phyloP scores from a whole-genome alignment of 2,329 filamentous ascomycete species.

The Sporothrix inflata region DNA sequence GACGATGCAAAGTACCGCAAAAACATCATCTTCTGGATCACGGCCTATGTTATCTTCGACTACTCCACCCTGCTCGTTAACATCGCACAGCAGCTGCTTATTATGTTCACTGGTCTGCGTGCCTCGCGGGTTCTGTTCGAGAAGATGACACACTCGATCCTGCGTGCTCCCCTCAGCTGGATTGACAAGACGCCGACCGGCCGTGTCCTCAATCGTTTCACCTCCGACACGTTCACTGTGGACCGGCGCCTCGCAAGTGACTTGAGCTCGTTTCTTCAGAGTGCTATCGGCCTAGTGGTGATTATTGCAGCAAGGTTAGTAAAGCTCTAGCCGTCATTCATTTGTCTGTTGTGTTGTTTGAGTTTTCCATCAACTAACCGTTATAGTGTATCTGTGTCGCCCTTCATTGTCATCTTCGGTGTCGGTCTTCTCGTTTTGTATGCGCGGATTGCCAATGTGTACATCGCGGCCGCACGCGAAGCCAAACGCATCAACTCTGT shows the following conservation, averaged over 20 bases:
- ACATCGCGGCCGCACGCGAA: slow-evolving; percentile 45
- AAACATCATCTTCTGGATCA: slow-evolving; percentile 38
- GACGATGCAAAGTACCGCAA: slow-evolving; percentile 31
- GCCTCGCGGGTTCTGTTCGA: slow-evolving; percentile 41
- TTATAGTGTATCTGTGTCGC: slow-evolving; percentile 41
- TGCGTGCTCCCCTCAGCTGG: slow-evolving; percentile 47
- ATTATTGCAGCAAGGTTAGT: slow-evolving; percentile 44
- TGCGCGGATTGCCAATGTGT: slow-evolving; percentile 41
- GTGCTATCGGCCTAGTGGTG: slow-evolving; percentile 40
- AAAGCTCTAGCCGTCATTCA: not conserved
- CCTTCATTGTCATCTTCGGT: slow-evolving; percentile 44
- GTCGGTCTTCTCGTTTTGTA: slow-evolving; percentile 43
- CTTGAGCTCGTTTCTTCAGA: slow-evolving; percentile 39
- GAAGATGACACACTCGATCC: slow-evolving; percentile 43
- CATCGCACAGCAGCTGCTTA: slow-evolving; percentile 36
- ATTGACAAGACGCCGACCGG: slow-evolving; percentile 47
- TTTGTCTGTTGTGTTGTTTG: not conserved
- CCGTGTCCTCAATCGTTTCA: slow-evolving; percentile 50
- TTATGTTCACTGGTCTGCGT: slow-evolving; percentile 40
- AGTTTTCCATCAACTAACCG: not conserved
- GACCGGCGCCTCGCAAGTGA: slow-evolving; percentile 43
- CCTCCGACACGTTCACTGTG: slow-evolving; percentile 45
- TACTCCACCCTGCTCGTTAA: slow-evolving; percentile 34
- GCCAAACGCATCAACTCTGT: slow-evolving; percentile 49
- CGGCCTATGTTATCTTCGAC: slow-evolving; percentile 40